Conservation (phyloP, 1,284 basidiomycete species). For the Leccinum pachyderme region DNA sequence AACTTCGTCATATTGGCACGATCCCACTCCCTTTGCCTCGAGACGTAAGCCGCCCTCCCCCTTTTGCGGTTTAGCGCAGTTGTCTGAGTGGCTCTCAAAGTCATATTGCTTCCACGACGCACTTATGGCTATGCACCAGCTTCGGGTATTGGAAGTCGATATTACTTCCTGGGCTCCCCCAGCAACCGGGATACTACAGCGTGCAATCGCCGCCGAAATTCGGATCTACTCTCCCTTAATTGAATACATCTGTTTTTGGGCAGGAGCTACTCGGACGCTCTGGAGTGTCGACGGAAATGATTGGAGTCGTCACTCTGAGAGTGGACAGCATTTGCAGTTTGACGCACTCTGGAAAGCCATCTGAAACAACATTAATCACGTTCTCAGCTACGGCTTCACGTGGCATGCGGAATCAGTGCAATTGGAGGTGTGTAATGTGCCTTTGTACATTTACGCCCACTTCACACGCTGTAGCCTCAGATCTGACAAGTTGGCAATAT, state of each 20-base stretch:
- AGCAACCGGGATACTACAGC: conserved; percentile 23
- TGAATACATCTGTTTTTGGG: conserved; percentile 33
- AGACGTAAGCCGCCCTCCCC: conserved; percentile 24
- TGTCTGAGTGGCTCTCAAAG: conserved; percentile 24
- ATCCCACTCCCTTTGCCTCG: conserved; percentile 33
- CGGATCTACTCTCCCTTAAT: conserved; percentile 30
- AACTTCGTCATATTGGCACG: conserved; percentile 33
- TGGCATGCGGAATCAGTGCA: conserved; percentile 20
- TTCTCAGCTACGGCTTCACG: conserved; percentile 27
- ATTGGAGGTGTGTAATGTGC: conserved; percentile 22
- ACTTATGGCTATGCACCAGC: conserved; percentile 30
- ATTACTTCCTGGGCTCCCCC: conserved; percentile 30
- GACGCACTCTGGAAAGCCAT: conserved; percentile 31
- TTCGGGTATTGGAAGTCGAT: conserved; percentile 30
- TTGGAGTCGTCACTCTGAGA: conserved; percentile 28
- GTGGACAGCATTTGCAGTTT: conserved; percentile 27
- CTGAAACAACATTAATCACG: conserved; percentile 14
- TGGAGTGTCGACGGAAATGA: conserved; percentile 37
- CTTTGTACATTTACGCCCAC: conserved; percentile 27
- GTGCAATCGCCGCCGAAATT: conserved; percentile 33
- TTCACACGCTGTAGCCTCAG: conserved; percentile 16
- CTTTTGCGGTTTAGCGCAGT: conserved; percentile 8
- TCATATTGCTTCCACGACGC: conserved; percentile 27
- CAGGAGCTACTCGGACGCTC: conserved; percentile 26
- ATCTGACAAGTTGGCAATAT: conserved; percentile 19